Evolutionary conservation across 805 yeast species (phyloP), one percentile per base, ranked within the genome.

Genomic region (Wickerhamiella azyma): DNA sequence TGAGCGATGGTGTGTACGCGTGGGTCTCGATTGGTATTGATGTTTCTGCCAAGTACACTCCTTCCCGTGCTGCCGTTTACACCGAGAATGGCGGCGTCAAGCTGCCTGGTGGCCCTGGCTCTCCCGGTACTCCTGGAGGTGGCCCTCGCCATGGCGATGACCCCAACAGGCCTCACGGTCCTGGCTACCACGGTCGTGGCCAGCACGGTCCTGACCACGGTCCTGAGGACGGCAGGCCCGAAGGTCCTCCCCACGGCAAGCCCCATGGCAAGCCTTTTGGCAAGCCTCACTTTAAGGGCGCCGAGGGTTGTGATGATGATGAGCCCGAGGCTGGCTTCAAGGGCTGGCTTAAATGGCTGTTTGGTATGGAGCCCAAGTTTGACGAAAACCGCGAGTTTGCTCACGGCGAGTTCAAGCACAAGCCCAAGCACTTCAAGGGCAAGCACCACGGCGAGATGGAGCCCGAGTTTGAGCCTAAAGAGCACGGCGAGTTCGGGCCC

Each of bases 1-100:
- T 28, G n/a, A 30, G 26, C 9, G 41, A 39, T 16, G 41, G 41
- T 26, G 26, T 39, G 11, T 39, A 16, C 16, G 41, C 41, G 2
- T 39, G 41, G 41, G 26, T 39, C n/a, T 39, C 41, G 26, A 39
- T 39, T 17, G 41, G 41, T 4, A 39, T 39, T 26, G 41, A 39
- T 28, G 41, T 30, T 9, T 39, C 43, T 28, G 43, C 43, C 5
- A 9, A 7, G 9, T 39, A 39, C 26, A 29, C 16, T 4, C 43
- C 43, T 2, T 17, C 17, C 19, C 14, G 16, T 26, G 43, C 43
- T 3, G 24, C 43, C 4, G 28, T 28, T 18, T 24, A 11, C 9
- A 14, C 24, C 19, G 33, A 26, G 13, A 18, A 39, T 4, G 43
- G 43, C 19, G 43, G 43, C 3, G 43, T 39, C 9, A 9, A 6